Evolutionary conservation across 495 filamentous ascomycete genomes (phyloP), one percentile per base, ranked within the genome.

Genomic region (Aspergillus ellipticus): DNA sequence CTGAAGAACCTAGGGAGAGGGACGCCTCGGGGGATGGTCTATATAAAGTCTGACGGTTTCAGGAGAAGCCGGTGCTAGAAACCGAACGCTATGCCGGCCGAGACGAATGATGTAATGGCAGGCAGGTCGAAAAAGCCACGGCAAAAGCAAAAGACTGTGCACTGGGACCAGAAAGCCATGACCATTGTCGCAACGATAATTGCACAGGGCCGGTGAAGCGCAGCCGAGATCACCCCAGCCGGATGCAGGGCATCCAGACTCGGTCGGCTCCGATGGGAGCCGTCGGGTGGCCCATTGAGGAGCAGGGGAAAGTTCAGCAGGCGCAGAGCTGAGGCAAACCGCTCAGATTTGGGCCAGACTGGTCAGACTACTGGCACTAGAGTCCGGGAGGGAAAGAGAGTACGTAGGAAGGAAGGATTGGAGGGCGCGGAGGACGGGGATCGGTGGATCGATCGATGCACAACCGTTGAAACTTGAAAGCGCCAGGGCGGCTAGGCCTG

Each of bases 171-270:
- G 13, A 53, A 53, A 17, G 54, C 39, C 49, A 16, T 43, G 46
- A 50, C 35, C 37, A 51, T 33, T 49, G 47, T 49, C 33, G 21
- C 17, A 42, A 24, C 50, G 50, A 17, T 39, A 22, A 53, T 53
- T 42, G 50, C 33, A 29, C 50, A 53, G 51, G 49, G 26, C 63
- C 67, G 69, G 67, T 60, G 31, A 41, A 51, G 43, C 46, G 19
- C 49, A 67, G 53, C 69, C 65, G 69, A 68, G 63, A 66, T 68
- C 69, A 72, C 63, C 65, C 60, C 65, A 66, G 61, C 49, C 49
- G 54, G 57, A 62, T 63, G 35, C 47, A 51, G 26, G 20, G 42
- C 46, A 58, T 55, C 20, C 54, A 47, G 58, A 48, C 55, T 57
- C 66, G 67, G 69, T 58, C 69, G 69, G 69, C 66, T 72, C 69